Base-by-base conservation (phyloP, 192 early-diverging fungal species). In the Coemansia sp. region DNA sequence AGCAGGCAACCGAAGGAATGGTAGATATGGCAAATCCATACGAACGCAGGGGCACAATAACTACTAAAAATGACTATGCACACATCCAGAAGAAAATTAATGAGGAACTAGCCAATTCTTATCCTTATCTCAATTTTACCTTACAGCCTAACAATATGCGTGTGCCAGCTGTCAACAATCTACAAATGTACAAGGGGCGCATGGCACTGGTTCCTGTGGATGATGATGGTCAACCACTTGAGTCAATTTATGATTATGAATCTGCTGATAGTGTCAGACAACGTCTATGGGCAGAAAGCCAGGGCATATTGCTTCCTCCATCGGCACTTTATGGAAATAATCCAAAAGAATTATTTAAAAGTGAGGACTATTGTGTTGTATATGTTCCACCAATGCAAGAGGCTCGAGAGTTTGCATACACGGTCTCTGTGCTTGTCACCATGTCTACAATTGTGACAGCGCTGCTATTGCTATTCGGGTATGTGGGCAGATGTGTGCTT, bases 171-270 rank as follows among this genome's bases (percentile, higher is more conserved):
- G 19, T 9, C 0, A 19, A 21, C 5, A 29, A n/a, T 42, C 4
- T 23, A 22, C 16, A 44, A 4, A 29, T 44, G 6, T 35, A 5
- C 12, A 5, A 42, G 5, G 29, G 14, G 4, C 48, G 59, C 35
- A n/a, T 19, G 22, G n/a, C n/a, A 1, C 5, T 12, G 2, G 29
- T 61, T 16, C 35, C 35, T 6, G 35, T 61, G 6, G 28, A 61
- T 27, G 49, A 43, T 14, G 9, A 22, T 12, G 59, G 59, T 2
- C 2, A 30, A 8, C 59, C 59, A 5, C 8, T 29, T 10, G 49
- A 61, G 24, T 28, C 49, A 2, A 40, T 53, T 22, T 16, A 61
- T 28, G 59, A 61, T 29, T 61, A 61, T 31, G 59, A 61, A 21
- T 14, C 50, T n/a, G 59, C 59, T 1, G 59, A 61, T 9, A n/a